phyloP scores from a whole-genome alignment of 2,329 filamentous ascomycete species.

The Pochonia chlamydosporia region DNA sequence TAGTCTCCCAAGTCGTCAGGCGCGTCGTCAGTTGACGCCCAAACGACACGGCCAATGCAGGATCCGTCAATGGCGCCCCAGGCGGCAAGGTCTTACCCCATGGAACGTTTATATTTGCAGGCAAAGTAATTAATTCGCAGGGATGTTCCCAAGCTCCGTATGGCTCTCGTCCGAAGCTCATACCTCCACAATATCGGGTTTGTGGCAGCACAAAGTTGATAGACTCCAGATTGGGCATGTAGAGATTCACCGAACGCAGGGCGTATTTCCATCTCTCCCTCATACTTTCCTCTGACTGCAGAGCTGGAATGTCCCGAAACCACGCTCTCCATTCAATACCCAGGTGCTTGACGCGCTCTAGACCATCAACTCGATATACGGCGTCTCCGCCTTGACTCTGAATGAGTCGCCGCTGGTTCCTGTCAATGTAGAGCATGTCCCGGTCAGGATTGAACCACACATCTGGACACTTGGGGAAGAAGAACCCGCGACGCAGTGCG shows the following conservation, averaged over 20 bases:
- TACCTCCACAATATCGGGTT: constrained; percentile 18
- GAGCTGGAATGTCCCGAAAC: constrained; percentile 19
- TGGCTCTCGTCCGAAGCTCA: constrained; percentile 21
- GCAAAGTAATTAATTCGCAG: constrained; percentile 15
- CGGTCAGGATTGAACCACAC: constrained; percentile 20
- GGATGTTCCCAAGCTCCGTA: constrained; percentile 13
- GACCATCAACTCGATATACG: constrained; percentile 9
- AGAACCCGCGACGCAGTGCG: constrained; percentile 20
- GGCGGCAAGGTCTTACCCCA: constrained; percentile 15
- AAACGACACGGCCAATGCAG: neutral
- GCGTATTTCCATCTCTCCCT: constrained; percentile 15
- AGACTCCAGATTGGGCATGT: constrained; percentile 17
- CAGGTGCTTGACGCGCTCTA: constrained; percentile 20
- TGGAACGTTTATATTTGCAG: constrained; percentile 15
- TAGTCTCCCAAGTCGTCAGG: constrained; percentile 10
- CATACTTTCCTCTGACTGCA: constrained; percentile 14
- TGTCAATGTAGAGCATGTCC: constrained; percentile 24
- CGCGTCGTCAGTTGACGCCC: constrained; percentile 4
- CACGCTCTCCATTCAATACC: constrained; percentile 24
- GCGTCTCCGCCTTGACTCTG: neutral
- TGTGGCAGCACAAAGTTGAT: constrained; percentile 22
- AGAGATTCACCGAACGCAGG: constrained; percentile 14
- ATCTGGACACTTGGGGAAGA: constrained; percentile 15
- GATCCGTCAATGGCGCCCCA: neutral
- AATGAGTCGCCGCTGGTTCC: constrained; percentile 16